phyloP scores from a whole-genome alignment of 352 stramenopile species.

The Phytophthora tubulina region DNA sequence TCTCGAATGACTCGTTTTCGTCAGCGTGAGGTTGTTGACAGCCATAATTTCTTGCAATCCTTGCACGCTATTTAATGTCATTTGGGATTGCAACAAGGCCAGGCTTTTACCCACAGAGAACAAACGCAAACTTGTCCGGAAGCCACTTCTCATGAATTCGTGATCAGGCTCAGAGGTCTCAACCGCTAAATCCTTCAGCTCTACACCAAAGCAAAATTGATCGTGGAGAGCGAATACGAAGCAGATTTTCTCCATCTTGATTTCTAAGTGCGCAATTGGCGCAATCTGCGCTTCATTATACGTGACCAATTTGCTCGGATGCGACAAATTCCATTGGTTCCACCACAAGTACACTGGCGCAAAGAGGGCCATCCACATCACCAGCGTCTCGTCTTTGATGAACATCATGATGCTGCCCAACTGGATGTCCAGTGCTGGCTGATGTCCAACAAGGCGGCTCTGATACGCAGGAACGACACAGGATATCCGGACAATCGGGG shows the following conservation, averaged over 20 bases:
- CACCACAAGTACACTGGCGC: conserved; percentile 87
- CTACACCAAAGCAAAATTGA: conserved; percentile 64
- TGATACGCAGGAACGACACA: conserved; percentile 84
- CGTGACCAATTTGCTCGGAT: conserved; percentile 66
- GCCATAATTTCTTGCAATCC: conserved; percentile 56
- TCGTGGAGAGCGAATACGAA: conserved; percentile 70
- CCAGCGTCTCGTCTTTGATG: conserved; percentile 80
- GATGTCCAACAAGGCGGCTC: conserved; percentile 80
- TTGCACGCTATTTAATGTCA: conserved; percentile 30
- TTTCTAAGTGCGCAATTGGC: conserved; percentile 69
- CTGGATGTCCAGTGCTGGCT: conserved; percentile 62
- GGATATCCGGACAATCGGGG: conserved; percentile 59
- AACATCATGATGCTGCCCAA: conserved; percentile 66
- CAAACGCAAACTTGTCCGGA: conserved; percentile 42
- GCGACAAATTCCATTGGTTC: conserved; percentile 81
- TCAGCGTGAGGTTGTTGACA: conserved; percentile 42
- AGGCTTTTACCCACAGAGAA: conserved; percentile 52
- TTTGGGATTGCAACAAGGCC: conserved; percentile 40
- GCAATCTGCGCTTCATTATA: conserved; percentile 64
- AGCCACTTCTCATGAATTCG: conserved; percentile 48
- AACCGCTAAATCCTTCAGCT: conserved; percentile 48
- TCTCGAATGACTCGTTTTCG: conserved; percentile 62
- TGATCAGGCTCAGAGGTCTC: conserved; percentile 47
- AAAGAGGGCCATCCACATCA: conserved; percentile 83
- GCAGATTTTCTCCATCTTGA: conserved; percentile 58